A percentile compares a stretch with the other conserved stretches of the same genome.
These are phyloP conservation scores for Pseudonitzschia multistriata DNA, from an alignment of 108 stramenopile species.

Conservation along the genomic window DNA sequence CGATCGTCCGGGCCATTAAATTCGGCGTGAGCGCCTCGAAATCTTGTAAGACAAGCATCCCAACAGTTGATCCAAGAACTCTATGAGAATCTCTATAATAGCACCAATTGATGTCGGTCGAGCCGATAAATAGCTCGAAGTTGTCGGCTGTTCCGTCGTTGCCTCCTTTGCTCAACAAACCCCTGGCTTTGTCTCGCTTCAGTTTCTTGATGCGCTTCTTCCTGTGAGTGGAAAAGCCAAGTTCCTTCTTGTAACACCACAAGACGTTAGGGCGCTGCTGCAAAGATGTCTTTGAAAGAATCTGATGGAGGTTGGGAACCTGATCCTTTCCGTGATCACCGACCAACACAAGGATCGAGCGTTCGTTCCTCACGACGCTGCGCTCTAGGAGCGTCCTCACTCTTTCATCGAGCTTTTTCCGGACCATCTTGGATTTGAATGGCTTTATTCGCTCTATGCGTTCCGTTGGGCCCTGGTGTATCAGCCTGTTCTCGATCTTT, in stretches of 20 bases:
- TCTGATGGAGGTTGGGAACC: constrained; percentile 95
- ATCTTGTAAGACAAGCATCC: constrained; percentile 96
- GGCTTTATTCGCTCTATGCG: background rate
- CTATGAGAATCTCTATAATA: constrained; percentile 98
- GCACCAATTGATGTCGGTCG: constrained; percentile 96
- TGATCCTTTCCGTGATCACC: constrained; percentile 99
- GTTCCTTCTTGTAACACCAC: constrained; percentile 99
- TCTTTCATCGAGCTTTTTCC: constrained; percentile 96
- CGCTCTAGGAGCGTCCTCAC: constrained; percentile 92
- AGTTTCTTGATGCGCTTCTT: constrained; percentile 97
- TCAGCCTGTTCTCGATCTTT: background rate
- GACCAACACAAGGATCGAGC: constrained; percentile 92
- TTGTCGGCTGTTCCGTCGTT: constrained; percentile 67
- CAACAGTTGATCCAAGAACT: constrained; percentile 94
- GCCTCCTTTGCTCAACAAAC: constrained; percentile 38
- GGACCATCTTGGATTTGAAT: constrained; percentile 73
- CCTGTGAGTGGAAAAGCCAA: constrained; percentile 94
- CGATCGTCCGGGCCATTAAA: constrained; percentile 96
- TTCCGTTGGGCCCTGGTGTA: background rate
- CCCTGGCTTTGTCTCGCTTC: constrained; percentile 88
- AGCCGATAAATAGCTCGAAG: constrained; percentile 97
- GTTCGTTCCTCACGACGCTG: constrained; percentile 74
- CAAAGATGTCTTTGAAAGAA: constrained; percentile 78
- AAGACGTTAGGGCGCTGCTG: constrained; percentile 87
- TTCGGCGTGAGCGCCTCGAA: constrained; percentile 99